Evolutionary conservation across 2,329 filamentous ascomycete genomes (phyloP), one percentile per base, ranked within the genome.

Genomic region (Sordariomycetes sp.): DNA sequence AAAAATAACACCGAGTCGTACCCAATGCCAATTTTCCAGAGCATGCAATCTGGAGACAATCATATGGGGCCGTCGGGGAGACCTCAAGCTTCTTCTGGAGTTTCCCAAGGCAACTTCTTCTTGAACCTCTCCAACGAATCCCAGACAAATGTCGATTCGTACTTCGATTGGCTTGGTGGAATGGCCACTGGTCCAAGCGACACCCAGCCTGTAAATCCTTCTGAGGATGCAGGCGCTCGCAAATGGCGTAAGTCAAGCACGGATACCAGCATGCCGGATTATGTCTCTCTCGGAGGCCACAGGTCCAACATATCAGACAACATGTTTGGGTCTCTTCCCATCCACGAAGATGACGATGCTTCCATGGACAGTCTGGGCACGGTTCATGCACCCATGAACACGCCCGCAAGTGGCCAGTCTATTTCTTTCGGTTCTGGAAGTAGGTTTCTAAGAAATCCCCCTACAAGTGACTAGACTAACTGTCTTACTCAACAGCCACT

Each of bases 181-280:
- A n/a, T n/a, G n/a, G n/a, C n/a, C n/a, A n/a, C n/a, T n/a, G n/a
- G n/a, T n/a, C n/a, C n/a, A n/a, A n/a, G n/a, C n/a, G n/a, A n/a
- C n/a, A n/a, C n/a, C n/a, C n/a, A n/a, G n/a, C n/a, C n/a, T n/a
- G n/a, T n/a, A n/a, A n/a, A n/a, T n/a, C n/a, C n/a, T n/a, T n/a
- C n/a, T n/a, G n/a, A n/a, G n/a, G n/a, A n/a, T n/a, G n/a, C 29
- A 24, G 16, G 9, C 21, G 8, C n/a, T 14, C 32, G 8, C 11
- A 20, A 9, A 12, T 20, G 11, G 4, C 39, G 39, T 6, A 48
- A 54, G 21, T 54, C 53, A 1, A 58, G 47, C 36, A 59, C 57
- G 2, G 63, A 68, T 41, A 45, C 46, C 6, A 63, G 53, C 46
- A 63, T 68, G 60, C 54, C 58, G 2, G 61, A 68, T 40, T 68